phyloP scores from a whole-genome alignment of 2,329 filamentous ascomycete genomes.

The Colletotrichum godetiae region DNA sequence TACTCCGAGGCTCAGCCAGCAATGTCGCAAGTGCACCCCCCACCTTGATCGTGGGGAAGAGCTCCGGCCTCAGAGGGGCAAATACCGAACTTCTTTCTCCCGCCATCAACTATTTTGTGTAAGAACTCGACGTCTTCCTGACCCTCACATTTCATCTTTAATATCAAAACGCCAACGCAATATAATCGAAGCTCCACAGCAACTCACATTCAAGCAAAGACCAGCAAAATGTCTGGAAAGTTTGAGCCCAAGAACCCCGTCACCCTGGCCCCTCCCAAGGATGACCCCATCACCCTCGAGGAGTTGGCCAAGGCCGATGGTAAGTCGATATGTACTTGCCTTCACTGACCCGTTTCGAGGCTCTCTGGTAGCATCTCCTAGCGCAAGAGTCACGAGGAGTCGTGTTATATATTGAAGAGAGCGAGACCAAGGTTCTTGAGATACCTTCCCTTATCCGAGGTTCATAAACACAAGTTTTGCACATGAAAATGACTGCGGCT shows the following conservation, averaged over 20 bases:
- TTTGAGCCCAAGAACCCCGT: slow-evolving; percentile 86
- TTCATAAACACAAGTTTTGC: not conserved
- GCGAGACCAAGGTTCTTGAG: not conserved
- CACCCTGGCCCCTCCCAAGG: slow-evolving; percentile 83
- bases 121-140: not conserved
- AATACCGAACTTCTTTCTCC: slow-evolving; percentile 26
- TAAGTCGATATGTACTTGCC: slow-evolving; percentile 55
- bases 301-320: slow-evolving; percentile 86
- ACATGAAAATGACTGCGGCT: not conserved
- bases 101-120: slow-evolving; percentile 13
- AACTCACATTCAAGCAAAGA: slow-evolving; percentile 16
- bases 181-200: not conserved
- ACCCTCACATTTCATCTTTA: not conserved
- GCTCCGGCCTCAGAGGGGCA: slow-evolving; percentile 31
- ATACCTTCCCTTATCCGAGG: not conserved
- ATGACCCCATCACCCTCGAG: slow-evolving; percentile 84
- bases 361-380: not conserved
- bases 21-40: slow-evolving; percentile 3
- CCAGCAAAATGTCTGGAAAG: slow-evolving; percentile 65
- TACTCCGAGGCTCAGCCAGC: slow-evolving; percentile 21
- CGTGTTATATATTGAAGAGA: not conserved
- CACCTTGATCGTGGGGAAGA: slow-evolving; percentile 31
- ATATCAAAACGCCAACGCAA: not conserved
- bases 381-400: not conserved
- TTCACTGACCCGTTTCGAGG: not conserved